Conservation (phyloP, 2,329 filamentous ascomycete species). For the Chaetomium olivaceum region DNA sequence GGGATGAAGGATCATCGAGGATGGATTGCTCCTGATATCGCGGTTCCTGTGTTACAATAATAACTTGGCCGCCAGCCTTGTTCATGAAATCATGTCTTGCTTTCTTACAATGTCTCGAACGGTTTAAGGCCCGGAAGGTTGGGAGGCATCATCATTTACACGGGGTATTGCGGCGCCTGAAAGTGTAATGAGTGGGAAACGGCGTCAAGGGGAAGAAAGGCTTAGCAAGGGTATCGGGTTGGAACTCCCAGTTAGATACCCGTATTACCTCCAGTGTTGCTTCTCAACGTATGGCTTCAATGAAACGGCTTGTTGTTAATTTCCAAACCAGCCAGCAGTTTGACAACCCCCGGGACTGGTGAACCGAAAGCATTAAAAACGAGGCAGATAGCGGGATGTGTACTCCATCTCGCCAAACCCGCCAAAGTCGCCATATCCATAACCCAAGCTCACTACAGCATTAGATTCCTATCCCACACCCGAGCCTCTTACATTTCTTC, state of each 20-base stretch:
- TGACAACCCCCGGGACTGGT: neutral
- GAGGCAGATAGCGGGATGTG: neutral
- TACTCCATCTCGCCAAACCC: no score
- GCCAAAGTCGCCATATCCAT: neutral
- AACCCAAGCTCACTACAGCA: neutral
- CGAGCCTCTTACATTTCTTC: neutral
- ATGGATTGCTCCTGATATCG: neutral
- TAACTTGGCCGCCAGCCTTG: neutral
- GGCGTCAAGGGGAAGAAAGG: neutral
- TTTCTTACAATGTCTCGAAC: neutral
- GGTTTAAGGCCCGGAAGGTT: neutral
- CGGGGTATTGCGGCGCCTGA: neutral
- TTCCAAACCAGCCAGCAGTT: neutral
- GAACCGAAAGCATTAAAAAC: neutral
- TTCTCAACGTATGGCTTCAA: neutral
- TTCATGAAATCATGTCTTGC: slow-evolving; percentile 11
- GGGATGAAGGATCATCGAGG: neutral
- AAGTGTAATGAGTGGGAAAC: neutral
- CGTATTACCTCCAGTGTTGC: neutral
- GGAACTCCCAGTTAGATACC: slow-evolving; percentile 4
- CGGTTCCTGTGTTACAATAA: neutral
- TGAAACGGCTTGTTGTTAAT: neutral
- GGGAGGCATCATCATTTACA: neutral
- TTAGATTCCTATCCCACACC: neutral
- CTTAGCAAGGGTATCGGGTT: neutral